Base-by-base conservation (phyloP, 148 eudicot genomes). In the Oxyria digyna region DNA sequence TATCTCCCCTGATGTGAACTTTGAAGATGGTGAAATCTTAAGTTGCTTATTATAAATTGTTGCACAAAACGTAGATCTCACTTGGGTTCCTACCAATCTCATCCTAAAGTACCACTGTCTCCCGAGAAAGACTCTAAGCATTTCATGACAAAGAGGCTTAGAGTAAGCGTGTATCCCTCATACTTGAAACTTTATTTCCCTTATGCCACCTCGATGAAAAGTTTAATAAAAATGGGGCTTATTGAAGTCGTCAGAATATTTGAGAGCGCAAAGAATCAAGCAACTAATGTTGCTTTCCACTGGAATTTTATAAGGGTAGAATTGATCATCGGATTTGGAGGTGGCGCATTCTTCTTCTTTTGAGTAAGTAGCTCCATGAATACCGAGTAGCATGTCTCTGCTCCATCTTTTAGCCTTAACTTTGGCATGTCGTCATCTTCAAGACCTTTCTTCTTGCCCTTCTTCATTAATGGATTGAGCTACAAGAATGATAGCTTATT, bases 401-500 rank as follows among this genome's bases (percentile, higher is more conserved):
- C 87, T 67, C 78, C 41, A 63, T 83, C 93, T 67, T 57, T 29
- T 3, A 13, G 45, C 35, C 81, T 76, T 59, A 87, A 35, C 40
- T 70, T 67, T 2, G 93, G 93, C 29, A 87, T 80, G 42, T 80
- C 89, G 21, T 66, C 70, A 15, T 77, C 83, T 18, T 76, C 77
- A 9, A 88, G 81, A 37, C 57, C 49, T 63, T 83, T 81, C 42
- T 54, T 49, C 35, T 77, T 83, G 1, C 89, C 94, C 68, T 70
- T 77, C 67, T 74, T 80, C 80, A 88, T 71, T 68, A 88, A 35
- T 37, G 83, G 77, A 72, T 88, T 88, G 54, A 85, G 46, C 94
- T 90, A 88, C 81, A 85, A 82, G 59, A 88, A 88, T 27, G 88
- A 69, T 67, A 88, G 73, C 33, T 38, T 78, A 37, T 87, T 85